Percentiles rank a stretch among this genome's conserved stretches.
Evolutionary conservation across 2,329 filamentous ascomycete genomes (phyloP).

Genomic region (Paraphoma sp.): DNA sequence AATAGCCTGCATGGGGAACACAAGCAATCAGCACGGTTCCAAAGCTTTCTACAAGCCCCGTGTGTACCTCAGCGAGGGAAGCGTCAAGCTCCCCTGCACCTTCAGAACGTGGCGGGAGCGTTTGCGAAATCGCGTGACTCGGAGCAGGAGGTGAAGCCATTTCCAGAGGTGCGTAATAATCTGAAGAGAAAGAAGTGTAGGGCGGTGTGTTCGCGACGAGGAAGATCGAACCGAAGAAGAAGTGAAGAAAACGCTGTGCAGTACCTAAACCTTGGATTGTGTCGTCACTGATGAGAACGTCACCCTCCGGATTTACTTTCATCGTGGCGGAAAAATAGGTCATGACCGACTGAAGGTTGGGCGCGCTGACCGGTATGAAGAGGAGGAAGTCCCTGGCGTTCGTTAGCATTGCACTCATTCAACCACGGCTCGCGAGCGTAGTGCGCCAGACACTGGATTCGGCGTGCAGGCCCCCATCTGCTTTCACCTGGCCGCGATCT

Average conservation of each 20-base stretch:
- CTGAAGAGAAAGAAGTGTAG: slow-evolving; percentile 33
- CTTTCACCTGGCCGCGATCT: neutral
- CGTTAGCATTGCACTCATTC: slow-evolving; percentile 16
- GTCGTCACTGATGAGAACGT: slow-evolving; percentile 90
- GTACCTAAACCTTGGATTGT: slow-evolving; percentile 94
- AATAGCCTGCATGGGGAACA: slow-evolving; percentile 93
- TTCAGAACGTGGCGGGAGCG: slow-evolving; percentile 47
- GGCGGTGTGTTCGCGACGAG: slow-evolving; percentile 65
- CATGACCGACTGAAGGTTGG: slow-evolving; percentile 80
- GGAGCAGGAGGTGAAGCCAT: slow-evolving; percentile 33
- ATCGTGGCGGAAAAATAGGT: slow-evolving; percentile 91
- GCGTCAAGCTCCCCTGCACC: slow-evolving; percentile 30
- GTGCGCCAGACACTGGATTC: neutral
- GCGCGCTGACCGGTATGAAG: slow-evolving; percentile 76
- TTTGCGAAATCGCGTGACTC: slow-evolving; percentile 30
- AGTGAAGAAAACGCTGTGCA: slow-evolving; percentile 70
- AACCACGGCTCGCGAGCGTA: slow-evolving; percentile 1
- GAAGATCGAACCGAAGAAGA: slow-evolving; percentile 78
- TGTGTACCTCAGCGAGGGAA: slow-evolving; percentile 36
- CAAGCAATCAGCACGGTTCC: slow-evolving; percentile 61
- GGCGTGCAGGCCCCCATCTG: neutral
- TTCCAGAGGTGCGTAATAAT: slow-evolving; percentile 33
- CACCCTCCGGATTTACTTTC: slow-evolving; percentile 90
- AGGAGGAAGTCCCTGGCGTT: slow-evolving; percentile 78
- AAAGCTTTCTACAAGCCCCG: slow-evolving; percentile 40